phyloP scores from a whole-genome alignment of 2,329 filamentous ascomycete species.

The Sordariomycetes sp. region DNA sequence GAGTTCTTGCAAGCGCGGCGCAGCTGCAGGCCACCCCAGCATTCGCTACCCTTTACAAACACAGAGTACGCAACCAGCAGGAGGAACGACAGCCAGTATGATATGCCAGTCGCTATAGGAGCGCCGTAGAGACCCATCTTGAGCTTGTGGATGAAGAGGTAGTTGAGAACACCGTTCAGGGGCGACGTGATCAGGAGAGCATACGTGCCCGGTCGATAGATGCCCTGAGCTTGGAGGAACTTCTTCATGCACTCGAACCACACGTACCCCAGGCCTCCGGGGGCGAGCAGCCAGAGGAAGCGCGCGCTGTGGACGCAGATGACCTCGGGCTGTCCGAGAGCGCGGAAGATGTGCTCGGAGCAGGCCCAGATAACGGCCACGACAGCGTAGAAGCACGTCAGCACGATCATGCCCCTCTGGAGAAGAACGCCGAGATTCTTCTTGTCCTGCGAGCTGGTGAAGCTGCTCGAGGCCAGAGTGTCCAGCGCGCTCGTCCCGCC shows the following conservation, averaged over 20 bases:
- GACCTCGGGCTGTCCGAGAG: slow-evolving; percentile 68
- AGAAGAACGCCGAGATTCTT: slow-evolving; percentile 71
- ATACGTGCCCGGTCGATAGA: slow-evolving; percentile 78
- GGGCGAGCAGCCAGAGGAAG: slow-evolving; percentile 66
- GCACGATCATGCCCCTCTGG: slow-evolving; percentile 65
- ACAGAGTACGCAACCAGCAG: slow-evolving; percentile 65
- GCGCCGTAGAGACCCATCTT: slow-evolving; percentile 67
- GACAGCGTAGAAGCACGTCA: slow-evolving; percentile 63
- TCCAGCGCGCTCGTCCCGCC: slow-evolving; percentile 82
- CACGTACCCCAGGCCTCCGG: slow-evolving; percentile 76
- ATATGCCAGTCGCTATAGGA: slow-evolving; percentile 72
- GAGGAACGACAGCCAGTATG: slow-evolving; percentile 78
- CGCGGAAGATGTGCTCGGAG: slow-evolving; percentile 64
- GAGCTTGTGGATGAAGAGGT: slow-evolving; percentile 65
- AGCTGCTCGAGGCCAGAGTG: slow-evolving; percentile 73
- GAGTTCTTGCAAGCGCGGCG: slow-evolving; percentile 57
- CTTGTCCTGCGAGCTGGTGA: slow-evolving; percentile 67
- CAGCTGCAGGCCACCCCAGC: slow-evolving; percentile 68
- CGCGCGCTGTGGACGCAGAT: slow-evolving; percentile 64
- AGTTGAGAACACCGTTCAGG: slow-evolving; percentile 73
- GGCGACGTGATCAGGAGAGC: slow-evolving; percentile 77
- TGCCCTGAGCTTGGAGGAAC: slow-evolving; percentile 78
- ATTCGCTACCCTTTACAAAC: slow-evolving; percentile 62
- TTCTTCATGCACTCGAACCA: slow-evolving; percentile 85
- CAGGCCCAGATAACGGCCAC: slow-evolving; percentile 66